A percentile compares a stretch with the other conserved stretches of the same genome.
These are phyloP conservation scores for Rhododendron kiyosumense DNA, from an alignment of 148 eudicot species.

Conservation along the genomic window DNA sequence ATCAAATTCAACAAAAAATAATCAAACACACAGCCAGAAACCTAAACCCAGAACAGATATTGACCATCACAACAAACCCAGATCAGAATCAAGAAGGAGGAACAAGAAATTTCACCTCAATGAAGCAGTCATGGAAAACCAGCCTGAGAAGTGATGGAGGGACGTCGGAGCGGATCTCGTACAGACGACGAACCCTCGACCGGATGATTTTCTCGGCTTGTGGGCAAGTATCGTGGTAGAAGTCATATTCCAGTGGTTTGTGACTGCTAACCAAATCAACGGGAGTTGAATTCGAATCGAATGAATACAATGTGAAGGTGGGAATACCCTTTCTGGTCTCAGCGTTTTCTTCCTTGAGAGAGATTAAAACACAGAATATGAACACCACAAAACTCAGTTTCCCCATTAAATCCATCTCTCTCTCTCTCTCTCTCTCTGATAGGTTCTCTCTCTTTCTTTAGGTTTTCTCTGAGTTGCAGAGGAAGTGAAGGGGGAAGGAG, in stretches of 20 bases:
- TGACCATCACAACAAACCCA: background rate
- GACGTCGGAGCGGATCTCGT: slow-evolving; percentile 13
- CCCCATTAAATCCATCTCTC: slow-evolving; percentile 24
- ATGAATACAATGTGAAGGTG: background rate
- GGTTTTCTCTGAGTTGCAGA: background rate
- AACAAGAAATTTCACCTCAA: background rate
- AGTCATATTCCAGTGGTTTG: slow-evolving; percentile 34
- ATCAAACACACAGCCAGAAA: background rate
- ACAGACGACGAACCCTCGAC: slow-evolving; percentile 22
- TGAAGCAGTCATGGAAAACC: slow-evolving; percentile 52
- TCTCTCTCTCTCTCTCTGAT: background rate
- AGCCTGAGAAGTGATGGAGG: slow-evolving; percentile 54
- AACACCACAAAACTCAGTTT: slow-evolving; percentile 27
- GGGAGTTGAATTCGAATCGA: background rate
- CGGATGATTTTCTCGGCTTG: slow-evolving; percentile 42
- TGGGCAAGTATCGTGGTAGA: slow-evolving; percentile 48
- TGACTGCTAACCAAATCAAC: background rate
- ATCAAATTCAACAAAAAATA: background rate
- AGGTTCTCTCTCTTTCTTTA: background rate
- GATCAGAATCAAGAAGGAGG: background rate
- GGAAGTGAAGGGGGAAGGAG: background rate
- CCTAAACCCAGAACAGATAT: background rate
- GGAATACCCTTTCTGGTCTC: slow-evolving; percentile 8
- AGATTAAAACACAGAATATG: slow-evolving; percentile 24
- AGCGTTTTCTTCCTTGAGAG: slow-evolving; percentile 25